These are phyloP conservation scores for Kitagawia praeruptora DNA, from an alignment of 129 eudicot genomes.

Conservation along the genomic window DNA sequence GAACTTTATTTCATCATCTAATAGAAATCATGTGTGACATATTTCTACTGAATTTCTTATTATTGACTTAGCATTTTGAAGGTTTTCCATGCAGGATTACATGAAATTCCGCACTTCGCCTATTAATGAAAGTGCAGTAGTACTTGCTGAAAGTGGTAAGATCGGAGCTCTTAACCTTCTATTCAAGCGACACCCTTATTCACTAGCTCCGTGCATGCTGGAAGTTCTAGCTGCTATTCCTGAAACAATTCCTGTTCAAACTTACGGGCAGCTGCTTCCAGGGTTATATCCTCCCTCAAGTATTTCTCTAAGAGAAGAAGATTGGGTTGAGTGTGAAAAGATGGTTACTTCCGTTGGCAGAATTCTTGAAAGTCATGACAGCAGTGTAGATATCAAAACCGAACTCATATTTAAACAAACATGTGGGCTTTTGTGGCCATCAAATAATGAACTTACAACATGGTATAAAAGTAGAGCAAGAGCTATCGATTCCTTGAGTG, in stretches of 20 bases:
- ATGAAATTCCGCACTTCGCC: conserved; percentile 58
- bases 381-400: conserved; percentile 44
- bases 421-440: conserved; percentile 63
- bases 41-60: conserved; percentile 29
- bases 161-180: conserved; percentile 94
- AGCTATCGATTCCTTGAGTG: conserved; percentile 77
- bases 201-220: conserved; percentile 65
- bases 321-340: conserved; percentile 88
- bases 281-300: conserved; percentile 56
- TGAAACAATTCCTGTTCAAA: conserved; percentile 83
- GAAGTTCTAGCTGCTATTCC: conserved; percentile 89
- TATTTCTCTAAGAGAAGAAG: conserved; percentile 61
- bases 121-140: conserved; percentile 68
- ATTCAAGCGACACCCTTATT: conserved; percentile 84
- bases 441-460: conserved; percentile 42
- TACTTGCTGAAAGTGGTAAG: conserved; percentile 88
- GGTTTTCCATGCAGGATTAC: conserved; percentile 85
- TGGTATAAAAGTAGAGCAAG: conserved; percentile 91
- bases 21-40: background rate
- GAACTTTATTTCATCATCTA: background rate
- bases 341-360: conserved; percentile 38
- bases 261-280: conserved; percentile 88
- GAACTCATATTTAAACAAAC: conserved; percentile 57
- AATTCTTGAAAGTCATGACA: conserved; percentile 38
- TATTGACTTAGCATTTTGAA: conserved; percentile 54